A percentile compares a stretch with the other conserved stretches of the same genome.
Evolutionary conservation across 306 rosid genomes (phyloP).

Genomic region (Clitoria ternatea): DNA sequence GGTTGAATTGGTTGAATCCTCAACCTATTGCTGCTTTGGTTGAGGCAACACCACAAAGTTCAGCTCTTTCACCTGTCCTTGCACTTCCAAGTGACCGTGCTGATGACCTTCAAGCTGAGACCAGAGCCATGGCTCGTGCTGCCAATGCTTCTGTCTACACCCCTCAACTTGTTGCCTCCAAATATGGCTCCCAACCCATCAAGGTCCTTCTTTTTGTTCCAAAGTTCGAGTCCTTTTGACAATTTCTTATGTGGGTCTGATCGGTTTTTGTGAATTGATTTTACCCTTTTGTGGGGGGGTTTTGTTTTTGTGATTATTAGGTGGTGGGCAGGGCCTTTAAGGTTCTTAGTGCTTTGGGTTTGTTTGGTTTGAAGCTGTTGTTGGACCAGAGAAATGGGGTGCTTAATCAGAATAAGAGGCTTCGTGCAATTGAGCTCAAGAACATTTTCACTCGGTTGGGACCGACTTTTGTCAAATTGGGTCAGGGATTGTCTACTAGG

Average conservation of each 20-base stretch:
- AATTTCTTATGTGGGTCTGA: background rate
- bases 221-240: background rate
- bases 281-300: background rate
- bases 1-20: conserved; percentile 17
- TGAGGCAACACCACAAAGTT: conserved; percentile 40
- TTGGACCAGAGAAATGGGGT: conserved; percentile 64
- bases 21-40: conserved; percentile 52
- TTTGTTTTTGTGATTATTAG: conserved; percentile 24
- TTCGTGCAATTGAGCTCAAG: conserved; percentile 73
- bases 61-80: conserved; percentile 18
- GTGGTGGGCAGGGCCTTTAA: conserved; percentile 63
- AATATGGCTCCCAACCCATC: conserved; percentile 55
- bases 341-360: conserved; percentile 50
- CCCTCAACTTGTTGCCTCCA: conserved; percentile 52
- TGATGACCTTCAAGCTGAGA: conserved; percentile 69
- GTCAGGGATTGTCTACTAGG: conserved; percentile 91
- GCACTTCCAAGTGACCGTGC: conserved; percentile 39
- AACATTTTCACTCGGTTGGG: conserved; percentile 63
- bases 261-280: conserved; percentile 10
- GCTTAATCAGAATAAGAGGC: conserved; percentile 53
- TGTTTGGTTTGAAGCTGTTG: conserved; percentile 54
- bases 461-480: conserved; percentile 96
- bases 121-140: conserved; percentile 72
- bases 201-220: conserved; percentile 39
- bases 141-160: conserved; percentile 58